Evolutionary conservation across 306 rosid genomes (phyloP), one percentile per base, ranked within the genome.

Genomic region (Cotoneaster glaucophyllus): DNA sequence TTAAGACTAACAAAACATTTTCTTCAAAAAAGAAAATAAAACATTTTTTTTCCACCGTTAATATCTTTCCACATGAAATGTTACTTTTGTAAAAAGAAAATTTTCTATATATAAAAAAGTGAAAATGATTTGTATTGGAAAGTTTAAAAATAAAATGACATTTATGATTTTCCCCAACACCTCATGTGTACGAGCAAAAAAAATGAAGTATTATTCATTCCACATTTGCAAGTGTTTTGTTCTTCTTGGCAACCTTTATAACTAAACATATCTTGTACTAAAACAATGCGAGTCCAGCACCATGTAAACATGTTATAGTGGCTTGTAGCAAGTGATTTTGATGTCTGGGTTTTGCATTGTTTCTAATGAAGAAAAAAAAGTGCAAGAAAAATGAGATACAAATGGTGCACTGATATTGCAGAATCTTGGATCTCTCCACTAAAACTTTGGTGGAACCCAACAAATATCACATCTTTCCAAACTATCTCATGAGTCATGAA

Each of bases 361-460:
- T 17, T 11, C 32, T n/a, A 71, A 54, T 21, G 34, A 72, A 62
- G 62, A 63, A 63, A 74, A 74, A 63, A 31, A 61, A 48, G 21
- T 48, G 54, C 8, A 22, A 32, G 32, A 54, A 32, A 26, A 29
- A 31, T 14, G 26, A 34, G 53, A 34, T 64, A 6, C 22, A 15
- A 56, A 61, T 57, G 66, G 66, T 71, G 52, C 53, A 17, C 28
- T 32, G 66, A 4, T 12, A n/a, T 59, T 25, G 19, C 26, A 39
- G 77, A 58, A 57, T 37, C 76, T 72, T 31, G 12, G 57, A 72
- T 74, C 77, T 61, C 26, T 29, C 22, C 54, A 48, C 54, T 48
- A 48, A 48, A 15, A 48, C 26, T 37, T 62, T 54, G 78, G 74
- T 65, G 68, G 78, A 57, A 52, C 69, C 56, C 74, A 34, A 54